phyloP scores from a whole-genome alignment of 1,139 yeast species.

The Taphrina sp. region DNA sequence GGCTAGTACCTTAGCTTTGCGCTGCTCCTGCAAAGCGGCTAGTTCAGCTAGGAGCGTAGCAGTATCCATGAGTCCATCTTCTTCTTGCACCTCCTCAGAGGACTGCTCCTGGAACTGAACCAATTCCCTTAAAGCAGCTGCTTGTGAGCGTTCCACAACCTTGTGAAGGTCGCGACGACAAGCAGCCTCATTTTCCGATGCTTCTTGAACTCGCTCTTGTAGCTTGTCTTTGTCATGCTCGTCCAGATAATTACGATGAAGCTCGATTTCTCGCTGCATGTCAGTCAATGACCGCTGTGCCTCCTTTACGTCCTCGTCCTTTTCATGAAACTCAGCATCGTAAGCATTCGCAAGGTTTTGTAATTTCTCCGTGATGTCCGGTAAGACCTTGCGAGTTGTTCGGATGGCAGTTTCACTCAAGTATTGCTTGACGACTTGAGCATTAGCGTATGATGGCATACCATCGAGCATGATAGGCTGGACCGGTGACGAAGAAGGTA shows the following conservation, averaged over 20 bases:
- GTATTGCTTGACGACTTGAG: conserved; percentile 39
- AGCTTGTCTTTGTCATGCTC: conserved; percentile 38
- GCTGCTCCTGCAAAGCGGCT: conserved; percentile 50
- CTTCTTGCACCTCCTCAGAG: conserved; percentile 13
- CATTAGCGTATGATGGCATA: conserved; percentile 14
- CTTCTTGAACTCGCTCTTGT: conserved; percentile 42
- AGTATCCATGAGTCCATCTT: conserved; percentile 32
- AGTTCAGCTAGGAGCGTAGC: conserved; percentile 46
- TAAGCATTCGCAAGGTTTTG: conserved; percentile 57
- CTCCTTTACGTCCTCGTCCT: conserved; percentile 52
- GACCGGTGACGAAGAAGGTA: conserved; percentile 19
- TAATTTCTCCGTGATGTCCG: conserved; percentile 50
- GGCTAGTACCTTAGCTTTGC: conserved; percentile 50
- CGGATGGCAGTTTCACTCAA: conserved; percentile 54
- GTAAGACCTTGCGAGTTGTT: conserved; percentile 51
- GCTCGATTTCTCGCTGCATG: conserved; percentile 47
- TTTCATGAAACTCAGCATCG: conserved; percentile 54
- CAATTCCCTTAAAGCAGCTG: conserved; percentile 43
- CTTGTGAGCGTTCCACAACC: conserved; percentile 24
- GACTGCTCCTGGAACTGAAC: conserved; percentile 46
- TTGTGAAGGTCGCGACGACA: conserved; percentile 10
- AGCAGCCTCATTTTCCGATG: conserved; percentile 39
- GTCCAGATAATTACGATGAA: conserved; percentile 34
- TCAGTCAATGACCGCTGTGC: conserved; percentile 48
- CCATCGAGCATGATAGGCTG: conserved; percentile 8